Evolutionary conservation across 2,329 filamentous ascomycete genomes (phyloP), one percentile per base, ranked within the genome.

Genomic region (Aschersonia sp.): DNA sequence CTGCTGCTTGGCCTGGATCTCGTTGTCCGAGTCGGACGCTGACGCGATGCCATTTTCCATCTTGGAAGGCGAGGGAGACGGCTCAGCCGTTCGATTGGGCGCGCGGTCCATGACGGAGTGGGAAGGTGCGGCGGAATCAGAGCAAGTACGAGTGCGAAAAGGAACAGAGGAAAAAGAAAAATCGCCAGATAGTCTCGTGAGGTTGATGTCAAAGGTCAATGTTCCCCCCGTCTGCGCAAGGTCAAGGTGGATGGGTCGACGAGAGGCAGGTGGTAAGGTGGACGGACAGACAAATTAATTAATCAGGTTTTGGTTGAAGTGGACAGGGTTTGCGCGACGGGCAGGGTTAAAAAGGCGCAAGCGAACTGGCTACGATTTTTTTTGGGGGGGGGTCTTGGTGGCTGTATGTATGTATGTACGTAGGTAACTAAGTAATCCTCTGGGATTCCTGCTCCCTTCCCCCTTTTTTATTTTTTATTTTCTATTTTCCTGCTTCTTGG

Each of bases 1-100:
- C 35, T 8, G 35, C 45, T 29, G 43, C 40, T 54, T 49, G 46
- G 48, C 43, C 10, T 45, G n/a, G 30, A 42, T 44, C 6, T 50
- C 52, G 14, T 44, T 50, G 42, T 55, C 53, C 29, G 53, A 50
- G 37, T 55, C 52, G 4, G 46, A 47, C 41, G 41, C 9, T 29
- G 41, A 29, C n/a, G 41, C n/a, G 12, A 42, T n/a, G 7, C 10
- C 22, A 14, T 41, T 42, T 2, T 35, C 33, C 47, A 48, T 45
- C 37, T 42, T 42, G 9, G 41, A n/a, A 14, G 41, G 41, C 22
- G 41, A 42, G 22, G 12, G 12, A n/a, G 41, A 42, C 10, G 12
- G 41, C 10, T 7, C 12, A 42, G 8, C 41, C 10, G 35, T 8
- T 37, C 35, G 35, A 12, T 4, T 12, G 35, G 35, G 35, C 35